Evolutionary conservation across 805 yeast species (phyloP), one percentile per base, ranked within the genome.

Genomic region (Lipomyces kockii): DNA sequence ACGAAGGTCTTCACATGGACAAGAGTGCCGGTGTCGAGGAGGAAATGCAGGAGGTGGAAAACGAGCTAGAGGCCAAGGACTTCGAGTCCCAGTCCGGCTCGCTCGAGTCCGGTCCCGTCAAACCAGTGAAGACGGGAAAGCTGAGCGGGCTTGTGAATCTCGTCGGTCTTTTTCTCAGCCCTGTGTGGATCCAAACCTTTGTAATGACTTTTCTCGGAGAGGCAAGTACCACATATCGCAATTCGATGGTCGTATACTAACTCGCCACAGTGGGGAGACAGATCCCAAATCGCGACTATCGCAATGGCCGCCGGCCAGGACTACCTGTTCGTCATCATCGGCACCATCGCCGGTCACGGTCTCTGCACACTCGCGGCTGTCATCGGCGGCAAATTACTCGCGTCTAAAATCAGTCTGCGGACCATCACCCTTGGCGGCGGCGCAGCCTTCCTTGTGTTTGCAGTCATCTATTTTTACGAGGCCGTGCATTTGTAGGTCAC

Each of bases 221-320:
- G 64, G 68, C 58, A 52, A 22, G 64, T 65, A 6, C 35, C 11
- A 17, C 11, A n/a, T 52, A 25, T 52, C 34, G 55, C 9, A 35
- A 34, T 20, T 54, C 22, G 5, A 14, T 20, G 5, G 8, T 25
- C 11, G n/a, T 11, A 20, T 49, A 29, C 61, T 49, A 34, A 51
- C 62, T 22, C 57, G 20, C 12, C 58, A 11, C 54, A 64, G 81
- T 92, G 98, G 97, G 99, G 99, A 61, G 99, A 95, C 79, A 87
- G 99, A 75, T 92, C 98, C 12, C 99, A 95, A 81, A 92, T 95
- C 64, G 97, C 98, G 56, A 95, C 98, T 43, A 92, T 95, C 74
- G 98, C 98, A 53, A 90, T 95, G 96, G 98, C 98, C 62, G 97
- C 99, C 0, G 97, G 97, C 52, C 88, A 92, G 56, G 90, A 92